phyloP scores from a whole-genome alignment of 306 rosid genomes.

The Crotalaria pallida region DNA sequence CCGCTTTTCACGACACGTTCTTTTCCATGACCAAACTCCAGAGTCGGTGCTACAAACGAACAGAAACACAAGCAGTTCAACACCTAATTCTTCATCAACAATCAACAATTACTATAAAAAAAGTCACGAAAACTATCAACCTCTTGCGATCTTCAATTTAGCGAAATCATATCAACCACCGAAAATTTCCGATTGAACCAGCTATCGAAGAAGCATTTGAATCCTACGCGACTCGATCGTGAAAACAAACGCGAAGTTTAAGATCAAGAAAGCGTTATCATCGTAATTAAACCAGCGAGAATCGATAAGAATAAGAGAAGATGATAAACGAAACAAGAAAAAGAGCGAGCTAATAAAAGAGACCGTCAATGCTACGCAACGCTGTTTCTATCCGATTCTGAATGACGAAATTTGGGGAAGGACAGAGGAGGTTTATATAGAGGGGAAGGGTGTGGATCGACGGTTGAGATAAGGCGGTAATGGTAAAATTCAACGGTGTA shows the following conservation, averaged over 20 bases:
- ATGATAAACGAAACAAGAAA: no score
- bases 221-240: no score
- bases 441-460: neutral
- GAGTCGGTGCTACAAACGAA: neutral
- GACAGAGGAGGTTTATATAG: neutral
- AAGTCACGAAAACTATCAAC: neutral
- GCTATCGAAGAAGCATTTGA: neutral
- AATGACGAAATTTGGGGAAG: neutral
- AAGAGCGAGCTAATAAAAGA: neutral
- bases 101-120: no score
- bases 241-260: neutral
- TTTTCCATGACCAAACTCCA: neutral
- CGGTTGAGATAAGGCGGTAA: neutral
- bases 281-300: no score
- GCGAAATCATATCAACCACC: neutral
- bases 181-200: neutral
- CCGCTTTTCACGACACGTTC: neutral
- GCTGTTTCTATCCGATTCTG: neutral
- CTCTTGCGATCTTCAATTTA: neutral
- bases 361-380: no score
- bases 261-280: neutral
- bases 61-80: neutral
- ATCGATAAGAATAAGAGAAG: no score
- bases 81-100: neutral
- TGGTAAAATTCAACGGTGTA: neutral